phyloP scores from a whole-genome alignment of 768 basidiomycete genomes.

The Sutorius australiensis region DNA sequence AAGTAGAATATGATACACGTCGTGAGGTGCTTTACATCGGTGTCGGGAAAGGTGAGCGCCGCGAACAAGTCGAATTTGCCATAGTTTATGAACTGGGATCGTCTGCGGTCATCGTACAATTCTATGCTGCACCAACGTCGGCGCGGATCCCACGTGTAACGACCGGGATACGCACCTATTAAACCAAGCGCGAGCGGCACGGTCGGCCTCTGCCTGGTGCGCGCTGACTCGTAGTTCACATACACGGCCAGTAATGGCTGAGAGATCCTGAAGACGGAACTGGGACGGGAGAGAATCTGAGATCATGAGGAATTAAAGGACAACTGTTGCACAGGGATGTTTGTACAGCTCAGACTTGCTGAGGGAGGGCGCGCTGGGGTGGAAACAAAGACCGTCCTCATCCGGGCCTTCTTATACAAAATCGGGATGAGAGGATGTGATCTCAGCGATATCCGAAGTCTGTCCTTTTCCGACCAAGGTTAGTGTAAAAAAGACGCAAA shows the following conservation, averaged over 20 bases:
- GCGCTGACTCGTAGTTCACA: conserved; percentile 34
- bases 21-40: conserved; percentile 32
- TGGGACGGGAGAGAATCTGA: conserved; percentile 32
- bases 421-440: conserved; percentile 12
- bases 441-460: conserved; percentile 19
- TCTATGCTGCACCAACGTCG: conserved; percentile 18
- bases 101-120: conserved; percentile 35
- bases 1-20: conserved; percentile 38
- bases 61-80: conserved; percentile 39
- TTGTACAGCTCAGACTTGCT: conserved; percentile 28
- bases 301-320: conserved; percentile 25
- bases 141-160: background rate
- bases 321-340: conserved; percentile 11
- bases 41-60: conserved; percentile 37
- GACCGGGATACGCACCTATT: conserved; percentile 19
- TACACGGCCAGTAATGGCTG: conserved; percentile 34
- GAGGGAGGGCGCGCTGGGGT: conserved; percentile 13
- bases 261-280: conserved; percentile 35
- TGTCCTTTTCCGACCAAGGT: conserved; percentile 20
- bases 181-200: conserved; percentile 33
- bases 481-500: conserved; percentile 25
- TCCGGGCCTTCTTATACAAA: conserved; percentile 31
- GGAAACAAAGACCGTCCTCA: conserved; percentile 1
- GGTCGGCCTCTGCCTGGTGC: conserved; percentile 34
- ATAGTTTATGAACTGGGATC: conserved; percentile 35